Evolutionary conservation across 345 rosid genomes (phyloP), one percentile per base, ranked within the genome.

Genomic region (Euphorbia pulcherrima): DNA sequence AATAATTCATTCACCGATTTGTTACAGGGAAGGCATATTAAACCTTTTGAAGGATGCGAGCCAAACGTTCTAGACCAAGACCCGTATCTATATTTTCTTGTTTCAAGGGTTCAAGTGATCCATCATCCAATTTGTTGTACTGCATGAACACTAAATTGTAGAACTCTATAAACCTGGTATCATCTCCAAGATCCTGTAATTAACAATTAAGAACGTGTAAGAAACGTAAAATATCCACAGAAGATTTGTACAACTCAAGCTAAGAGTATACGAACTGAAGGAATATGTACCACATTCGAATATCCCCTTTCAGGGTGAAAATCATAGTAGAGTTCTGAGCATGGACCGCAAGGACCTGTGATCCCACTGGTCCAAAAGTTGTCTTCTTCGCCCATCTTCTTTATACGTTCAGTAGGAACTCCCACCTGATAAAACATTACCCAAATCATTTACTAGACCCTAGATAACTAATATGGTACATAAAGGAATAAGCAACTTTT

Each of bases 331-430:
- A 93, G 81, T 80, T 93, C 99, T 7, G 99, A 90, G 85, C 97
- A 90, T 30, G 97, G 98, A 67, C 96, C 99, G 76, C 99, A 93
- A 64, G 98, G 98, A 65, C 98, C 96, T 55, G 98, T 89, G 28
- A 80, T 77, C 62, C 97, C 98, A 75, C 98, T 89, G 23, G 78
- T 87, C 98, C 98, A 93, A 76, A 93, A 93, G 84, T 90, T 93
- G 77, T 89, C 97, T 14, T 85, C 99, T 81, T 78, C 88, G 35
- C 96, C 97, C 99, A 90, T 86, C 77, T 92, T 87, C 85, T 86
- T 86, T 57, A 93, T 87, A 52, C 76, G 84, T 39, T 86, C 95
- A 72, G 71, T 79, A 47, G 97, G 95, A 75, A 90, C 95, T 68
- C 88, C 89, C 62, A 88, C 81, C 95, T 88, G 84, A 74, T 65